Evolutionary conservation across 768 basidiomycete genomes (phyloP), one percentile per base, ranked within the genome.

Genomic region (Suillus luteus): DNA sequence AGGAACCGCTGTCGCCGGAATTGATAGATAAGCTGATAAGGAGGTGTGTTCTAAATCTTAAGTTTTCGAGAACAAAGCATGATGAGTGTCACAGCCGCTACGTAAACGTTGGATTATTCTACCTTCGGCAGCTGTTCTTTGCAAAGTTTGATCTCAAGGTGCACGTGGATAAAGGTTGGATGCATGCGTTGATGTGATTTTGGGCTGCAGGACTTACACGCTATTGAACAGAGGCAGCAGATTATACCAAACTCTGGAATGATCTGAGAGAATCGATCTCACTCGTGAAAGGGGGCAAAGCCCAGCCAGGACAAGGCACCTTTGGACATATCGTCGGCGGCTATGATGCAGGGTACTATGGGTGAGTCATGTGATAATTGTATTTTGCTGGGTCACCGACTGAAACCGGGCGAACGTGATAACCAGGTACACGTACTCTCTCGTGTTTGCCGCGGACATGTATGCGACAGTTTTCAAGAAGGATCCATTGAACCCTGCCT

Each of bases 61-160:
- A 6, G 11, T 15, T 38, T 38, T 35, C 40, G 8, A 52, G 52
- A 57, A 62, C 10, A n/a, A 11, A 19, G 22, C 1, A 22, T 59
- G 57, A 65, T 27, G 14, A 40, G 10, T 43, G 44, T 17, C n/a
- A 31, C 62, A 87, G 86, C 66, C 87, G 87, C 66, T 92, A 93
- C 65, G 89, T 91, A 65, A 93, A 94, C 62, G 84, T 91, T 46
- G 94, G 93, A 10, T 76, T 95, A 38, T 91, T 87, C 75, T 91
- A 90, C 75, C 82, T 93, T 12, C 86, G 91, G 33, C 93, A 95
- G 72, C 78, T 95, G 7, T 95, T 93, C 83, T 93, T 92, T 69
- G 92, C 88, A 65, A 86, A 86, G 68, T 92, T 86, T 67, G 91
- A 93, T 73, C 81, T 91, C 69, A 85, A 87, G 70, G 85, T 92